Evolutionary conservation across 257 asterid species (phyloP).

Genomic region (Nicotiana obtusifolia): DNA sequence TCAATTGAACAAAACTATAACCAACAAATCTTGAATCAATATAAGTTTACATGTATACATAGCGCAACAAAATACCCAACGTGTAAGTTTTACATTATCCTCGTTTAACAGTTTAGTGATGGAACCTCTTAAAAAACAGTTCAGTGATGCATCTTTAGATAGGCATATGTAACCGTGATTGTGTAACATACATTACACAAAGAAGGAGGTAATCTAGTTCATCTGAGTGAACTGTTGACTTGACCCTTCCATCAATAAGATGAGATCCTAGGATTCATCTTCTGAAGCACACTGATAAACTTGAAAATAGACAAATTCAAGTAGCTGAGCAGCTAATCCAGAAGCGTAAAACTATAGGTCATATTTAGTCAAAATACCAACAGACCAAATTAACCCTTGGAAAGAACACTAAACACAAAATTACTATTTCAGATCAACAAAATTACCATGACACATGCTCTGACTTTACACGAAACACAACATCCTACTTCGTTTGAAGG

Average conservation of each 20-base stretch:
- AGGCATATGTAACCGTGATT: neutral
- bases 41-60: neutral
- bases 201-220: neutral
- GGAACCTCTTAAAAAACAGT: neutral
- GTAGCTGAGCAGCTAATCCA: constrained; percentile 6
- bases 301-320: neutral
- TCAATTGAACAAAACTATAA: neutral
- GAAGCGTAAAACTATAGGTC: neutral
- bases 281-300: neutral
- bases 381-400: neutral
- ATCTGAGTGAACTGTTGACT: neutral
- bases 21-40: neutral
- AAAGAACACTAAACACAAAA: neutral
- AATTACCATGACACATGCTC: neutral
- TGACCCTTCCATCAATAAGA: neutral
- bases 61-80: neutral
- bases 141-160: neutral
- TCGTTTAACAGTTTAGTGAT: neutral
- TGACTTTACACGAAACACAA: neutral
- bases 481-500: neutral
- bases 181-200: neutral
- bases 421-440: neutral
- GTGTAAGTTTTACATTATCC: neutral
- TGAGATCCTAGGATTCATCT: neutral
- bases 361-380: neutral